phyloP scores from a whole-genome alignment of 257 asterid species.

The Solanum chiquidenum region DNA sequence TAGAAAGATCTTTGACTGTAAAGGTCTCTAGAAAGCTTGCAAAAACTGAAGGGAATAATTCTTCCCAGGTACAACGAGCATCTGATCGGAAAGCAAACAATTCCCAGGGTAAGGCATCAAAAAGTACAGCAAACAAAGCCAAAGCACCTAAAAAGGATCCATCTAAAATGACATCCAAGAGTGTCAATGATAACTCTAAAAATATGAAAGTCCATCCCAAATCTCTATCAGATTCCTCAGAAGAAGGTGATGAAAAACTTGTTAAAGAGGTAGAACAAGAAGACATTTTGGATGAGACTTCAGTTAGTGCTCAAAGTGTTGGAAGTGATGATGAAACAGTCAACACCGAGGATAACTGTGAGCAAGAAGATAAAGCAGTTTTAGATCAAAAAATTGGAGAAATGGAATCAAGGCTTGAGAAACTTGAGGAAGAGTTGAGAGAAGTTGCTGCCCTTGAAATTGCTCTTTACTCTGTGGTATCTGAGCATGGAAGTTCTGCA shows the following conservation, averaged over 20 bases:
- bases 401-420: conserved; percentile 73
- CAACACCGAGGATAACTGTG: conserved; percentile 24
- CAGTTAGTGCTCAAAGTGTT: conserved; percentile 24
- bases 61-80: conserved; percentile 21
- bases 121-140: conserved; percentile 26
- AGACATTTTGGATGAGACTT: conserved; percentile 40
- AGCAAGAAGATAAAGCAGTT: conserved; percentile 25
- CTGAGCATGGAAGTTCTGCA: conserved; percentile 90
- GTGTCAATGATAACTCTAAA: conserved; percentile 30
- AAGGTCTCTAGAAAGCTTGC: conserved; percentile 10
- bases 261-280: conserved; percentile 34
- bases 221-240: conserved; percentile 45
- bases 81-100: conserved; percentile 23
- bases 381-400: conserved; percentile 50
- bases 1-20: conserved; percentile 19
- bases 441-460: conserved; percentile 95
- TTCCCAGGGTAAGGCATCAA: conserved; percentile 17
- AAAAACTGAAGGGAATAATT: conserved; percentile 21
- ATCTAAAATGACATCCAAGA: conserved; percentile 20
- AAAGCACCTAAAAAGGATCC: conserved; percentile 22
- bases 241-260: conserved; percentile 29
- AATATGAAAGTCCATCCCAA: conserved; percentile 64
- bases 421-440: conserved; percentile 75
- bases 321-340: conserved; percentile 48
- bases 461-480: conserved; percentile 81